Evolutionary conservation across 176 grass and related monocot genomes (phyloP).

Genomic region (Eragrostis nindensis): DNA sequence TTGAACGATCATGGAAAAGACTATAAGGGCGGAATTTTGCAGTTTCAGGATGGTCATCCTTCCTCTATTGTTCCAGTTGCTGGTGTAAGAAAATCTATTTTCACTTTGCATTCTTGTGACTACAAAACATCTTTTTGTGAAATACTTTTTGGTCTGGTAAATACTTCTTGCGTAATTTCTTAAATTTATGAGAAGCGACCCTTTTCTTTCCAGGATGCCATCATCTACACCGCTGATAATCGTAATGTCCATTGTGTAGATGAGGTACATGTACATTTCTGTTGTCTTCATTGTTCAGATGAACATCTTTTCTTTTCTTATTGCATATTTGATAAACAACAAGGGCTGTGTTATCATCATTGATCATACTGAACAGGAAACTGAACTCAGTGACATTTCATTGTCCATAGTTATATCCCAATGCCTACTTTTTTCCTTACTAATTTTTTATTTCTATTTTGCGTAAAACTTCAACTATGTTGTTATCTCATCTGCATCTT

Average conservation of each 20-base stretch:
- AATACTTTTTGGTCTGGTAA: neutral
- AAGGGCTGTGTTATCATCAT: neutral
- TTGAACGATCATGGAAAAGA: conserved; percentile 84
- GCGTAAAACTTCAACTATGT: too few species aligned
- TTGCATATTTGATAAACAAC: neutral
- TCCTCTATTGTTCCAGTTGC: conserved; percentile 70
- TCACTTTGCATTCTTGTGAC: conserved; percentile 11
- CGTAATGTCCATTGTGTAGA: conserved; percentile 83
- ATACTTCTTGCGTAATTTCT: neutral
- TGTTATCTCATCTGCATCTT: too few species aligned
- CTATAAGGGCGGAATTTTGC: conserved; percentile 81
- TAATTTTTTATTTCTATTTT: too few species aligned
- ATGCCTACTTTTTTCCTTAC: too few species aligned
- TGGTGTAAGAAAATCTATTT: conserved; percentile 67
- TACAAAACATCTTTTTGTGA: conserved; percentile 25
- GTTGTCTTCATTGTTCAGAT: conserved; percentile 10
- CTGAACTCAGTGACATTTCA: too few species aligned
- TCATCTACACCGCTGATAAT: conserved; percentile 86
- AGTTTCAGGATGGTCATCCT: conserved; percentile 83
- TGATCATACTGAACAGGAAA: too few species aligned
- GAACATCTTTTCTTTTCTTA: conserved; percentile 12
- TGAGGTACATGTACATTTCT: conserved; percentile 71
- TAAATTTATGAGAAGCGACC: conserved; percentile 4
- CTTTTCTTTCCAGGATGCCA: conserved; percentile 69
- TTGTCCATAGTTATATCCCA: too few species aligned